Evolutionary conservation across 2,329 filamentous ascomycete genomes (phyloP).

Genomic region (Xylaria sp.): DNA sequence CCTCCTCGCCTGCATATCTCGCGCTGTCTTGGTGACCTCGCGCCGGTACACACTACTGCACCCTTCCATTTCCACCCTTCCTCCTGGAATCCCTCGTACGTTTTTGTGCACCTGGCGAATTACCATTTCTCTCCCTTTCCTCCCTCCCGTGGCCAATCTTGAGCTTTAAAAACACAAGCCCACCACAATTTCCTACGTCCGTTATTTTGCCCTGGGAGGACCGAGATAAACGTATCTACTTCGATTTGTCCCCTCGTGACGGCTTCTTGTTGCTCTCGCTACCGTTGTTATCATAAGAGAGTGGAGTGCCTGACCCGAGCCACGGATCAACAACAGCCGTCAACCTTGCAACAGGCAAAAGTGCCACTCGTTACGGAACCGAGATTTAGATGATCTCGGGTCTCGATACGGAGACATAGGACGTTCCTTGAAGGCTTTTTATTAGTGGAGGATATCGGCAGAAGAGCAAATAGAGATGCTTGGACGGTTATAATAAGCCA

Average conservation of each 20-base stretch:
- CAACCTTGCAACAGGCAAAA: neutral
- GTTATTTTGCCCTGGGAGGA: neutral
- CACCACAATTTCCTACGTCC: neutral
- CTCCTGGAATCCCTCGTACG: constrained; percentile 31
- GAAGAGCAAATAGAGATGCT: constrained; percentile 16
- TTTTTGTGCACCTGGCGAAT: constrained; percentile 21
- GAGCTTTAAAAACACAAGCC: neutral
- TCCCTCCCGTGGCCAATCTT: neutral
- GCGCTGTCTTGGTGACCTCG: constrained; percentile 36
- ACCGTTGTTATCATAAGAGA: neutral
- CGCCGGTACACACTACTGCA: constrained; percentile 38
- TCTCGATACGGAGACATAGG: neutral
- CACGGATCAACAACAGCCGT: neutral
- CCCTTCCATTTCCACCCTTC: constrained; percentile 31
- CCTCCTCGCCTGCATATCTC: constrained; percentile 18
- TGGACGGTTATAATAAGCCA: constrained; percentile 15
- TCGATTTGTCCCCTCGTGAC: no score
- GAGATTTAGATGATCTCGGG: neutral
- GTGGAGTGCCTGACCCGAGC: neutral
- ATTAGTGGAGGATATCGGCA: neutral
- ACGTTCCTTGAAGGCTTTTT: neutral
- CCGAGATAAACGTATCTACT: neutral
- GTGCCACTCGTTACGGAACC: neutral
- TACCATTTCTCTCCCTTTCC: constrained; percentile 20
- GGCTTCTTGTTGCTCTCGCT: constrained; percentile 1